Percentiles rank a stretch among this genome's conserved stretches.
Evolutionary conservation across 371 early-diverging fungal genomes (phyloP).

Genomic region (Syncephalastrum monosporum): DNA sequence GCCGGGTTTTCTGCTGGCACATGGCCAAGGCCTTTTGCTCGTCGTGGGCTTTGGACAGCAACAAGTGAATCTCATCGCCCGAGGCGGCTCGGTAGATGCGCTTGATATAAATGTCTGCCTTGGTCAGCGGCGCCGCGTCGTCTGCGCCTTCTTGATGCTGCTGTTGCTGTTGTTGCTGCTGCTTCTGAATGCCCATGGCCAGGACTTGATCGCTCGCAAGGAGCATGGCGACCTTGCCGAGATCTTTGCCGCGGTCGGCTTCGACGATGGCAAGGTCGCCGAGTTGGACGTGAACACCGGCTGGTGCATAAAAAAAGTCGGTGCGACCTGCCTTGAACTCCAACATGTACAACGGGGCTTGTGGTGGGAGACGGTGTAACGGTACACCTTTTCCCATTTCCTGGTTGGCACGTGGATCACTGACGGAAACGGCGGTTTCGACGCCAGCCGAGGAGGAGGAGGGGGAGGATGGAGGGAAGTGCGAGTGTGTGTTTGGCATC

Average conservation of each 20-base stretch:
- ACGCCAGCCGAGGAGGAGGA: not conserved
- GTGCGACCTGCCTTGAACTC: constrained; percentile 91
- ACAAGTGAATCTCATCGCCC: constrained; percentile 70
- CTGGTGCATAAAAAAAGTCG: constrained; percentile 75
- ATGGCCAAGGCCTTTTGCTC: constrained; percentile 86
- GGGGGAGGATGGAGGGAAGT: not conserved
- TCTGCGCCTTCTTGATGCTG: constrained; percentile 8
- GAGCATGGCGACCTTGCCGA: constrained; percentile 80
- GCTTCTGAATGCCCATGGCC: constrained; percentile 1
- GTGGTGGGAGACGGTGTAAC: constrained; percentile 43
- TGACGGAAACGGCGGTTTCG: constrained; percentile 2
- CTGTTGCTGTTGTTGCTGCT: constrained; percentile 19
- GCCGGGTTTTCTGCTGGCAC: constrained; percentile 87
- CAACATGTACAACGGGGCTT: constrained; percentile 75
- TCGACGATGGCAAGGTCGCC: constrained; percentile 92
- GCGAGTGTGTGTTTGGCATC: not conserved
- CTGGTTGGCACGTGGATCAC: constrained; percentile 18
- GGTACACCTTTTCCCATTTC: constrained; percentile 58
- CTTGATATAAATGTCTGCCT: constrained; percentile 83
- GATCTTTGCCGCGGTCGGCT: constrained; percentile 95
- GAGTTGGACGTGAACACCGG: constrained; percentile 46
- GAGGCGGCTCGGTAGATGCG: constrained; percentile 83
- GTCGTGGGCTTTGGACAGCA: constrained; percentile 79
- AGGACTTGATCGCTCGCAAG: constrained; percentile 18
- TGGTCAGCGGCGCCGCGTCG: constrained; percentile 1